A percentile compares a stretch with the other conserved stretches of the same genome.
Conservation (phyloP, 1,284 basidiomycete genomes). For the Marasmius tenuissimus region DNA sequence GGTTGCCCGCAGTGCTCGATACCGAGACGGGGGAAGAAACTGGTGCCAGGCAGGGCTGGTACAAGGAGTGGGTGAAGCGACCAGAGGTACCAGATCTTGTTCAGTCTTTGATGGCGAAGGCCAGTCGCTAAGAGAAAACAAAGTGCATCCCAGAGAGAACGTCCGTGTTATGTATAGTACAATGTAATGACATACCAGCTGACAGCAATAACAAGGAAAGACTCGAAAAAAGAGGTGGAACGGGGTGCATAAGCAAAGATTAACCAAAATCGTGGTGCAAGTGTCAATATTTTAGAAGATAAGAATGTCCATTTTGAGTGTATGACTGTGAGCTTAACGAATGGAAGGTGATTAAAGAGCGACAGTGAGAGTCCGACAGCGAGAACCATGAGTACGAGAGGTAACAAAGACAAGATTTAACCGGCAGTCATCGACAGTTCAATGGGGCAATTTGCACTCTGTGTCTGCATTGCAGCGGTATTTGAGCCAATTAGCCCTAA, state of each 20-base stretch:
- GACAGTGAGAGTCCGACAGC: background rate
- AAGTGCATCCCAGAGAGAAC: background rate
- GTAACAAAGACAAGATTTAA: conserved; percentile 26
- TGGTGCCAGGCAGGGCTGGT: conserved; percentile 49
- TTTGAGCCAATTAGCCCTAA: conserved; percentile 62
- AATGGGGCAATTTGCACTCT: conserved; percentile 73
- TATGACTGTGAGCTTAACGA: background rate
- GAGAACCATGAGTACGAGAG: background rate
- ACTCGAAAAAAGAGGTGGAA: background rate
- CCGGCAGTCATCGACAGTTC: conserved; percentile 58
- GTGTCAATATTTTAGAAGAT: background rate
- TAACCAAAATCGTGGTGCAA: background rate
- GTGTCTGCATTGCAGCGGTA: conserved; percentile 55
- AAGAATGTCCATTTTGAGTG: background rate
- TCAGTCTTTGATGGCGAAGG: background rate
- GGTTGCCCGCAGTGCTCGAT: conserved; percentile 43
- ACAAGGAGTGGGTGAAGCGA: conserved; percentile 51
- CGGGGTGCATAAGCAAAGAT: background rate
- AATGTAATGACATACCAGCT: background rate
- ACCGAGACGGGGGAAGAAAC: conserved; percentile 22
- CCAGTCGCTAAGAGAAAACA: too few relatives aligned
- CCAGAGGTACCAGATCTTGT: conserved; percentile 41
- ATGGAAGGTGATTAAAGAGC: background rate
- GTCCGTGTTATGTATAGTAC: background rate
- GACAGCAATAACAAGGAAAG: background rate